Base-by-base conservation (phyloP, 345 rosid species). In the Odontarrhena argentea region DNA sequence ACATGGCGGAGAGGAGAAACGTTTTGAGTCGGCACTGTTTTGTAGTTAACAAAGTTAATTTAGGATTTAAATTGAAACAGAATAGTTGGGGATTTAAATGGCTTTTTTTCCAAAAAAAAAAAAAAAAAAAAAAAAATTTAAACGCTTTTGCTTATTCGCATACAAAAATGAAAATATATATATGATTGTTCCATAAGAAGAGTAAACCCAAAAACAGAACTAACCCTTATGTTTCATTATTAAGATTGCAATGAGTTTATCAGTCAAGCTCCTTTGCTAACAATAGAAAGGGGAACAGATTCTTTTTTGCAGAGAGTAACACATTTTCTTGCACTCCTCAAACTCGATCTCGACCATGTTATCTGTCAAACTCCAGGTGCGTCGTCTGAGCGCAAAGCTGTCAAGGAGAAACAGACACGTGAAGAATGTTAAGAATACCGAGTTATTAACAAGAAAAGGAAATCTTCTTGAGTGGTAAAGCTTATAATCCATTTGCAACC, bases 351-450 rank as follows among this genome's bases (percentile, higher is more conserved):
- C 69, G 26, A 26, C 32, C 1, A 63, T 41, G 28, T 28, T 7
- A 45, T n/a, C 32, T 40, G 65, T 71, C 63, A 71, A 55, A 55
- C 38, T 50, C 14, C 65, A 64, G 65, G 76, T 38, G 58, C 34
- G 45, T 55, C 34, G 45, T 55, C 76, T 56, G 76, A 71, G 22
- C 76, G 59, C 59, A 63, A 40, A 64, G 18, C 76, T 71, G 65
- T 57, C 13, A 50, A 40, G 34, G 4, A 62, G 0, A 44, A 63
- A 28, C 36, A 28, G 28, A 38, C 9, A 15, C 35, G 4, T 5
- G 48, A 55, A 55, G 2, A 46, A 4, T 45, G 15, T 35, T 45
- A 52, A 52, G 43, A 44, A 6, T 7, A 28, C 4, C 7, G 12
- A 3, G 1, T 5, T 9, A 43, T 5, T 9, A 43, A 66, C 54